Base-by-base conservation (phyloP, 306 rosid genomes). In the Vicia villosa region DNA sequence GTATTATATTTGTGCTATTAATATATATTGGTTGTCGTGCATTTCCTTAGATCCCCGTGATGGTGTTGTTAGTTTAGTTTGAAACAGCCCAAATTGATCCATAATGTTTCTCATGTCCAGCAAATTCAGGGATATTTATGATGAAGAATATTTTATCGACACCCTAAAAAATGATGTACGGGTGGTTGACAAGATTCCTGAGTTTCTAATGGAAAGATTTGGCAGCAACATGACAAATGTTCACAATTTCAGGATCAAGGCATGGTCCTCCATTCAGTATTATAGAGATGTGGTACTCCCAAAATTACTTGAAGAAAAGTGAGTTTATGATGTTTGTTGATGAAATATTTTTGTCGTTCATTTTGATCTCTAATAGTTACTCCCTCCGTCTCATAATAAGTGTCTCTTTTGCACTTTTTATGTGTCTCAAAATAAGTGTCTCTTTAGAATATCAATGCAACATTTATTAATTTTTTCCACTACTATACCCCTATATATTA, bases 191-290 rank as follows among this genome's bases (percentile, higher is more conserved):
- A 84, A 77, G 88, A 80, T 94, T 79, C 99, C 99, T 2, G 88
- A 76, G 70, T 94, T 74, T 75, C 83, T 94, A 66, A 87, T 94
- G 97, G 99, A 94, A 83, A 87, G 99, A 62, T 94, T 94, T 82
- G 99, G 90, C 76, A 83, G 75, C 92, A 87, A 94, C 81, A 62
- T 94, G 92, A 84, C 86, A 78, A 91, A 94, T 20, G 99, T 94
- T 65, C 83, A 84, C 91, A 94, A 94, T 88, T 94, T 94, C 89
- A 91, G 91, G 77, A 86, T 94, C 73, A 94, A 94, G 82, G 99
- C 99, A 40, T 89, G 96, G 92, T 87, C 99, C 14, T 74, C 99
- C 72, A 80, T 91, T 80, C 80, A 82, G 52, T 91, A 88, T 75
- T 94, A 94, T 73, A 79, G 65, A 79, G 99, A 94, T 55, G 82